Base-by-base conservation (phyloP, 139 green algal species). In the Micractinium sp. region DNA sequence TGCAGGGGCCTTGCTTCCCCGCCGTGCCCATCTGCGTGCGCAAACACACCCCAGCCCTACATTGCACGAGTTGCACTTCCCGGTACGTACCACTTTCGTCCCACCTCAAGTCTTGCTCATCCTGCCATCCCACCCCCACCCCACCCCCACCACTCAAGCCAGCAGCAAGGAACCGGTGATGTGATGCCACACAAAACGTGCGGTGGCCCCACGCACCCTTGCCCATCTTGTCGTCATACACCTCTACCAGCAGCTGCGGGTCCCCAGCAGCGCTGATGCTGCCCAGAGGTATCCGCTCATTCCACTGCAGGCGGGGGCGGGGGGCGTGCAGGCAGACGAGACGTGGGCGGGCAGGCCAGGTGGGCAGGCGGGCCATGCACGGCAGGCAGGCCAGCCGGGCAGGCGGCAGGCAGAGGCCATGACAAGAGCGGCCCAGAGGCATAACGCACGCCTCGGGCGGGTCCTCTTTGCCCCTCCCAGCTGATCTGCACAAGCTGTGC, bases 281-380 rank as follows among this genome's bases (percentile, higher is more conserved):
- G 63, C 82, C 82, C 61, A 87, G 82, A 3, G 56, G 67, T 38
- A 87, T 87, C 35, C 82, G 82, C 82, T 87, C 82, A 27, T 87
- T 87, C 82, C 82, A 87, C 33, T 29, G 27, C 47, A 38, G 71
- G 14, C 3, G 71, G 12, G 77, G 19, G 18, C 0, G 35, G 36
- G 3, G 23, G 73, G n/a, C 14, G n/a, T 16, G 73, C 2, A 35
- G 12, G n/a, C 27, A 3, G n/a, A 22, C 14, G 18, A 31, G 15
- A 36, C 22, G 69, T 31, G 73, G n/a, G 14, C 9, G 73, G 18
- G 18, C 31, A 22, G 7, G n/a, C 31, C 14, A 25, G 7, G 31
- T 23, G 5, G 9, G 73, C n/a, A 39, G 15, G 13, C 29, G 12
- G 13, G 69, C 69, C 27, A 22, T 76, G 69, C 63, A 71, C 15